Percentiles rank a stretch among this genome's conserved stretches.
Conservation (phyloP, 176 grass and related monocot genomes). For the Lolium rigidum region DNA sequence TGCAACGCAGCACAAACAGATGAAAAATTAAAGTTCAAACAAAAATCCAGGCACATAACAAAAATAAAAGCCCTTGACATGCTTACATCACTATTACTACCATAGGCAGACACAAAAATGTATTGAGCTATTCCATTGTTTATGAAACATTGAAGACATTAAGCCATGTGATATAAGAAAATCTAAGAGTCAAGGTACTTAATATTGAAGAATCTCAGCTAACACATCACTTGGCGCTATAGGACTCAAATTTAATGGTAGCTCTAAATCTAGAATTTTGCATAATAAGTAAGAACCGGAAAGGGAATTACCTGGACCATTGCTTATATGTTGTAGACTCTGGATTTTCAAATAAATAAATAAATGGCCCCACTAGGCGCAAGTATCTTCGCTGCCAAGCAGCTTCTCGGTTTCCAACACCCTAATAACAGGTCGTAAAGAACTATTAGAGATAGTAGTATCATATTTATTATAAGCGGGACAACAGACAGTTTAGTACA, state of each 20-base stretch:
- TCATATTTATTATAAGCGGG: neutral
- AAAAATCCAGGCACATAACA: constrained; percentile 17
- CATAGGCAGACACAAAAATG: constrained; percentile 12
- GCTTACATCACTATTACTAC: constrained; percentile 14
- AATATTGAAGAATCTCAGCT: constrained; percentile 6
- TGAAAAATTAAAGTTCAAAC: constrained; percentile 16
- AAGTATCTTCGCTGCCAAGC: constrained; percentile 82
- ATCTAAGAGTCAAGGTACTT: neutral
- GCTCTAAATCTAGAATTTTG: constrained; percentile 29
- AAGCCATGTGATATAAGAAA: constrained; percentile 34
- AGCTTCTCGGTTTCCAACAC: constrained; percentile 95
- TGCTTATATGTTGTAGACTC: constrained; percentile 86
- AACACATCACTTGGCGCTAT: constrained; percentile 13
- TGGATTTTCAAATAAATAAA: constrained; percentile 90
- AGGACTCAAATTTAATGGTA: constrained; percentile 31
- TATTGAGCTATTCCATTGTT: constrained; percentile 8
- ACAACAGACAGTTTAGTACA: neutral
- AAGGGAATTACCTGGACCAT: constrained; percentile 74
- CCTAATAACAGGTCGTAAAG: constrained; percentile 53
- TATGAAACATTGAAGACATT: neutral
- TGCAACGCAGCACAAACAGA: constrained; percentile 54
- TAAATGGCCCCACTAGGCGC: constrained; percentile 82
- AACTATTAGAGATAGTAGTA: neutral
- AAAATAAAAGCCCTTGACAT: constrained; percentile 35
- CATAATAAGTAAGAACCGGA: constrained; percentile 23